These are phyloP conservation scores for Carpinus fangiana DNA, from an alignment of 306 rosid species.

Conservation along the genomic window DNA sequence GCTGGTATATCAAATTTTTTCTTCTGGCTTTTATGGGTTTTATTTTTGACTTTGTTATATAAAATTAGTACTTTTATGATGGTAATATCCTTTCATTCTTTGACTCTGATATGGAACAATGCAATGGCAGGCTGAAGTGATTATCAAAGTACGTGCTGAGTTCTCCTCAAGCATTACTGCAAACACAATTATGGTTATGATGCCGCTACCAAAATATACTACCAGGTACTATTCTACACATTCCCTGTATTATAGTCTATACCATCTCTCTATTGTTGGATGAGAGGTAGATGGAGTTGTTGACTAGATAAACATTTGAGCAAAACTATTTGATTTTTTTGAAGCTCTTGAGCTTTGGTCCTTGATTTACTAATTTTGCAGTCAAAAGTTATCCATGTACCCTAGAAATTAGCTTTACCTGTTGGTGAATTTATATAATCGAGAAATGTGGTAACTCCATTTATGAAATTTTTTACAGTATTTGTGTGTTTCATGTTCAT, in stretches of 20 bases:
- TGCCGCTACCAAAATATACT: conserved; percentile 79
- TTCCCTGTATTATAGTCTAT: background rate
- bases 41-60: background rate
- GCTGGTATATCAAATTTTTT: background rate
- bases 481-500: background rate
- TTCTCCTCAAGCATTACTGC: conserved; percentile 74
- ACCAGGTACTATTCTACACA: conserved; percentile 36
- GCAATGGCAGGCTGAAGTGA: conserved; percentile 66
- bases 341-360: conserved; percentile 6
- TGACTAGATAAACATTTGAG: background rate
- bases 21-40: background rate
- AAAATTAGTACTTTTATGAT: background rate
- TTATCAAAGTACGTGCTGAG: conserved; percentile 70
- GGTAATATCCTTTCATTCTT: background rate
- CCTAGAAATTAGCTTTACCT: no score
- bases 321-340: conserved; percentile 17
- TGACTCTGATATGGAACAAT: background rate
- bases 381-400: no score
- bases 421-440: no score
- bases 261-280: conserved; percentile 13
- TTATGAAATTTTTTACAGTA: background rate
- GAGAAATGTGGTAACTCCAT: background rate
- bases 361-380: background rate
- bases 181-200: conserved; percentile 67
- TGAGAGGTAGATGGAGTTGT: conserved; percentile 20